phyloP scores from a whole-genome alignment of 2,329 filamentous ascomycete genomes.

The Cylindrodendrum hubeiense region DNA sequence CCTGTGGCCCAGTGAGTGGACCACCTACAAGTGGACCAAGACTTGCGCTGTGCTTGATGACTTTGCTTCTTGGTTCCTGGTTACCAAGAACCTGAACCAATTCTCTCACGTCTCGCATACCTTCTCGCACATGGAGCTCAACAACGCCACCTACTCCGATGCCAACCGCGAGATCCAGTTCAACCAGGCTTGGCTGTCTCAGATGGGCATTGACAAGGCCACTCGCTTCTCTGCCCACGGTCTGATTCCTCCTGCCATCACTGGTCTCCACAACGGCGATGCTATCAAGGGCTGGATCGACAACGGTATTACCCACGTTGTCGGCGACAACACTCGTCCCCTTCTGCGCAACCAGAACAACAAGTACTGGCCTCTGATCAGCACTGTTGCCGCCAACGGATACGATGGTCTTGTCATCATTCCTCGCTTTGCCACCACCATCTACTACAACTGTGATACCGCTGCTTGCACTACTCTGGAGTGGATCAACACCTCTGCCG shows the following conservation, averaged over 20 bases:
- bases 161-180: constrained; percentile 33
- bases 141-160: constrained; percentile 35
- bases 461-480: constrained; percentile 28
- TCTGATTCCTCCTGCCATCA: constrained; percentile 34
- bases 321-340: constrained; percentile 34
- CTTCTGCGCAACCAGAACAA: constrained; percentile 16
- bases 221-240: constrained; percentile 25
- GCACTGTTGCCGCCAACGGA: constrained; percentile 29
- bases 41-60: constrained; percentile 29
- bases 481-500: constrained; percentile 34
- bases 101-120: constrained; percentile 36
- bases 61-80: constrained; percentile 34
- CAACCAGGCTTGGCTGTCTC: constrained; percentile 35
- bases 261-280: constrained; percentile 33
- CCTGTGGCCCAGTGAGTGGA: constrained; percentile 22
- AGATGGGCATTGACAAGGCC: constrained; percentile 35
- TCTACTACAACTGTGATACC: constrained; percentile 36
- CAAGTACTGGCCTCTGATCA: constrained; percentile 35
- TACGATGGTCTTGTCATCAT: constrained; percentile 28
- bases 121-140: constrained; percentile 33
- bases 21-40: constrained; percentile 26
- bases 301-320: constrained; percentile 30
- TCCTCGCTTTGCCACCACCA: constrained; percentile 32
- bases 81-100: constrained; percentile 27
- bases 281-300: constrained; percentile 34